phyloP scores from a whole-genome alignment of 2,329 filamentous ascomycete species.

The Phyllosticta citriasiana region DNA sequence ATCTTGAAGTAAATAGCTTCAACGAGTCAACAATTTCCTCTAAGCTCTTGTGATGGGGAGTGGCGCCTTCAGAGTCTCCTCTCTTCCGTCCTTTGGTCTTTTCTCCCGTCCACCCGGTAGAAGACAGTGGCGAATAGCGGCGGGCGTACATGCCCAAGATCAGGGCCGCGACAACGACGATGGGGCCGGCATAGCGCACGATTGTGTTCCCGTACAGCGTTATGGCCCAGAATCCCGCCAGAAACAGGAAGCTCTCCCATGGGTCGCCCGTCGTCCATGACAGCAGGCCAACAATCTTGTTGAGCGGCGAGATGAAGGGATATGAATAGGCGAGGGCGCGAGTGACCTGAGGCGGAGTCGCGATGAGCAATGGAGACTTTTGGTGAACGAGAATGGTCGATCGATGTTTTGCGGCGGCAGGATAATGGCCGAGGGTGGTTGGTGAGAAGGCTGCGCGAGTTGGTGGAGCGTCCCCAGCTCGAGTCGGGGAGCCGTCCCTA shows the following conservation, averaged over 20 bases:
- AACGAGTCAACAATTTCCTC: conserved; percentile 96
- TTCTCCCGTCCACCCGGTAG: conserved; percentile 64
- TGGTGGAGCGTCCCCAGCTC: conserved; percentile 44
- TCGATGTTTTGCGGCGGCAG: conserved; percentile 62
- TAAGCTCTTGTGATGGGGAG: conserved; percentile 81
- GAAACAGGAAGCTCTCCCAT: conserved; percentile 91
- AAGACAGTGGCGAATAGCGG: conserved; percentile 81
- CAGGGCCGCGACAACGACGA: conserved; percentile 67
- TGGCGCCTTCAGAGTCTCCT: conserved; percentile 46
- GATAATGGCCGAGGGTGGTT: conserved; percentile 59
- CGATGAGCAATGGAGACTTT: conserved; percentile 85
- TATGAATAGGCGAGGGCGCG: conserved; percentile 91
- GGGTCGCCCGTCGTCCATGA: conserved; percentile 92
- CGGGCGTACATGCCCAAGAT: conserved; percentile 90
- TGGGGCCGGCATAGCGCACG: conserved; percentile 71
- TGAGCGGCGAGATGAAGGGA: conserved; percentile 82
- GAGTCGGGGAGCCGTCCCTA: conserved; percentile 13
- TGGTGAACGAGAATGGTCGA: conserved; percentile 94
- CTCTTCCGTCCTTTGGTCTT: conserved; percentile 46
- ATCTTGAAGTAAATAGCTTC: conserved; percentile 79
- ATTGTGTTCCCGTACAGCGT: conserved; percentile 79
- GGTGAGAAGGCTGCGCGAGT: conserved; percentile 90
- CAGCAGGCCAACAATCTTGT: conserved; percentile 71
- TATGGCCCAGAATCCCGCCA: conserved; percentile 75
- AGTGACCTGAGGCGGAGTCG: conserved; percentile 90